Evolutionary conservation across 2,329 filamentous ascomycete genomes (phyloP).

Genomic region (Daldinia sp.): DNA sequence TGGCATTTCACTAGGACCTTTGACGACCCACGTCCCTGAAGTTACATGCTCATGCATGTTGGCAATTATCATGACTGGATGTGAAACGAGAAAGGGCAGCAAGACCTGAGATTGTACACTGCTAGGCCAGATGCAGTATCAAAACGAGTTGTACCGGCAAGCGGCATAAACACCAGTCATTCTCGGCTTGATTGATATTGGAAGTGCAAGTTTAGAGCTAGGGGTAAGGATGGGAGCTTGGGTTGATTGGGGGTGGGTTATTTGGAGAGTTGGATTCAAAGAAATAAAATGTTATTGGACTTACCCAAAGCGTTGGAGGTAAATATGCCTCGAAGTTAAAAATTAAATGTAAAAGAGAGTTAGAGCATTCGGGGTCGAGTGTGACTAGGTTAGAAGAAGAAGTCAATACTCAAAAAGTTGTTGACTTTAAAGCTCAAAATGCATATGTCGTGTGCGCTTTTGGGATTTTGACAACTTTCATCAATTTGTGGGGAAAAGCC

Average conservation of each 20-base stretch:
- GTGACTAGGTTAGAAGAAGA: conserved; percentile 20
- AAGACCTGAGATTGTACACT: conserved; percentile 26
- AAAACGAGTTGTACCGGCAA: conserved; percentile 6
- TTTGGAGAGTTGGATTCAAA: conserved; percentile 7
- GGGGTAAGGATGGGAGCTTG: conserved; percentile 17
- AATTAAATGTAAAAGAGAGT: conserved; percentile 1
- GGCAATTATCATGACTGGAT: conserved; percentile 14
- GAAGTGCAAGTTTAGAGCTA: conserved; percentile 8
- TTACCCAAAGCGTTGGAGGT: conserved; percentile 29
- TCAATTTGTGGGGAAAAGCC: conserved; percentile 51
- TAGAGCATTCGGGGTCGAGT: conserved; percentile 20
- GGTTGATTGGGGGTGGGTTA: conserved; percentile 9
- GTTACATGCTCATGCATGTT: conserved; percentile 33
- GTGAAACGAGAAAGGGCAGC: conserved; percentile 21
- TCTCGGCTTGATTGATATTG: conserved; percentile 4
- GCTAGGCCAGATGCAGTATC: conserved; percentile 28
- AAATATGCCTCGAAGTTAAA: conserved; percentile 10
- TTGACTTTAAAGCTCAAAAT: conserved; percentile 36
- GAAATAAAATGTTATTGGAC: conserved; percentile 14
- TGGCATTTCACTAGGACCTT: conserved; percentile 18
- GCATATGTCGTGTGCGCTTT: conserved; percentile 45
- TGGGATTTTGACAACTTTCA: conserved; percentile 55
- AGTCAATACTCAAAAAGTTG: conserved; percentile 24
- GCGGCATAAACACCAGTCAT: conserved; percentile 17
- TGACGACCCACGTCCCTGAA: background rate